Percentiles rank a stretch among this genome's conserved stretches.
Conservation (phyloP, 352 stramenopile species). For the Globisporangium spiculum region DNA sequence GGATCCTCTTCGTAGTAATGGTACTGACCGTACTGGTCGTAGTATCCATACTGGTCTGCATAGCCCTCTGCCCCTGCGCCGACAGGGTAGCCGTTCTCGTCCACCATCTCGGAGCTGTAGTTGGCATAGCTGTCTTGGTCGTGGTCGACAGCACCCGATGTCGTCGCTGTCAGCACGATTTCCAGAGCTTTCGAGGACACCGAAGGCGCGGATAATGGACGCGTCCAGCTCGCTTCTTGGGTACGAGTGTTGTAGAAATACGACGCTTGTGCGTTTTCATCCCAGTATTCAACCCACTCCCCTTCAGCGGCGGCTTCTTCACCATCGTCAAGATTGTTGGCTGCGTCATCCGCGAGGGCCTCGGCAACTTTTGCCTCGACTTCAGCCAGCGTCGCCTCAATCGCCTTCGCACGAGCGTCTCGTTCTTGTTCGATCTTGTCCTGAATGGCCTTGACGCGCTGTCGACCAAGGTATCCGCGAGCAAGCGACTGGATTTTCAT, state of each 20-base stretch:
- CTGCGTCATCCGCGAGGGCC: constrained; percentile 22
- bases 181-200: constrained; percentile 35
- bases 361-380: constrained; percentile 56
- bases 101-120: constrained; percentile 18
- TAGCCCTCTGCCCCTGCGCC: constrained; percentile 30
- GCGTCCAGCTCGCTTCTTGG: constrained; percentile 85
- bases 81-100: constrained; percentile 31
- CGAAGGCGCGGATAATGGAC: constrained; percentile 35
- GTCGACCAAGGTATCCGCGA: constrained; percentile 56
- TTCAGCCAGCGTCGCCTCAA: constrained; percentile 57
- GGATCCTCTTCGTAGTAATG: constrained; percentile 72
- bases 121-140: constrained; percentile 30
- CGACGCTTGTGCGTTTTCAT: constrained; percentile 84
- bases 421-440: constrained; percentile 64
- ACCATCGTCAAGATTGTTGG: constrained; percentile 12
- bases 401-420: constrained; percentile 44
- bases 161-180: constrained; percentile 29
- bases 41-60: constrained; percentile 78
- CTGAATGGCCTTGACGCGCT: constrained; percentile 54
- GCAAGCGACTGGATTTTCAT: constrained; percentile 54
- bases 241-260: constrained; percentile 90
- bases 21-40: constrained; percentile 77
- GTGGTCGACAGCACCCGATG: constrained; percentile 35
- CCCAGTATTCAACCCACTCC: constrained; percentile 90
- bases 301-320: constrained; percentile 24